Evolutionary conservation across 2,329 filamentous ascomycete species (phyloP).

Genomic region (Pestalotiopsis sp.): DNA sequence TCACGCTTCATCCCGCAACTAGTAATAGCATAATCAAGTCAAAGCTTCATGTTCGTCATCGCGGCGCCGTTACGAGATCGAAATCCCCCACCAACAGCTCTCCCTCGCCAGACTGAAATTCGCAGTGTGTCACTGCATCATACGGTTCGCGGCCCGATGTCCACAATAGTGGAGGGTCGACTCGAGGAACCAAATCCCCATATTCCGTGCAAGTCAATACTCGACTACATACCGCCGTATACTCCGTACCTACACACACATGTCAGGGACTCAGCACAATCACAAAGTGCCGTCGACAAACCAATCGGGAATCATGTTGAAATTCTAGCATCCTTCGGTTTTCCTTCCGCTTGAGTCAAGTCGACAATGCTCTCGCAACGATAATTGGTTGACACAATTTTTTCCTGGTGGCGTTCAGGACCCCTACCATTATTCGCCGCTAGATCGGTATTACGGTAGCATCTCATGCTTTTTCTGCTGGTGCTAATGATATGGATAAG

Average conservation of each 20-base stretch:
- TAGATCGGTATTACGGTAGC: background rate
- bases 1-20: conserved; percentile 11
- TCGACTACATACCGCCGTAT: background rate
- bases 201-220: background rate
- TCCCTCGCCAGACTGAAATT: background rate
- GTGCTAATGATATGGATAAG: background rate
- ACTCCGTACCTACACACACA: background rate
- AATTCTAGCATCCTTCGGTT: background rate
- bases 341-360: background rate
- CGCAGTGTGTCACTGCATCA: background rate
- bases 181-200: background rate
- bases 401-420: background rate
- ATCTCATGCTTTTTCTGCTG: background rate
- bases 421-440: background rate
- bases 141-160: background rate
- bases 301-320: background rate
- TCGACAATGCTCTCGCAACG: background rate
- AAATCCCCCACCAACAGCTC: background rate
- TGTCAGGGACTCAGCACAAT: background rate
- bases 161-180: background rate
- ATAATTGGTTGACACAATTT: background rate
- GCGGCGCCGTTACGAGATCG: conserved; percentile 13
- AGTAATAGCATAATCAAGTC: background rate
- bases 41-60: conserved; percentile 13
- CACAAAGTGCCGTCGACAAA: background rate